phyloP scores from a whole-genome alignment of 495 filamentous ascomycete genomes.

The Penicillium herquei region DNA sequence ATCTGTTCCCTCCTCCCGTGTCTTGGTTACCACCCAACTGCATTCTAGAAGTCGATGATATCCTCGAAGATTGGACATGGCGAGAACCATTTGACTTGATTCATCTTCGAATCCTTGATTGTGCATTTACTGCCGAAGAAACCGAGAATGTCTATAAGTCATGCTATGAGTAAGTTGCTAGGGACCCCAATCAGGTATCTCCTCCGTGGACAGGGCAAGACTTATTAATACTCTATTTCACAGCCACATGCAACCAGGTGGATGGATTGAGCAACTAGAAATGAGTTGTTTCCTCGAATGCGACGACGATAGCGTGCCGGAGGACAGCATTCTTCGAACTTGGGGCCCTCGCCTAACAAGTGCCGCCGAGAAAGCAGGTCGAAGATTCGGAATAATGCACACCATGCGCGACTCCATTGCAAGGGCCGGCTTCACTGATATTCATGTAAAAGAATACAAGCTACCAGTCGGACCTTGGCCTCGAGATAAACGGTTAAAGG shows the following conservation, averaged over 20 bases:
- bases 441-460: constrained; percentile 6
- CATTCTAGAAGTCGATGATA: constrained; percentile 9
- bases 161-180: constrained; percentile 6
- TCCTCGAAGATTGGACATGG: constrained; percentile 6
- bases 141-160: constrained; percentile 1
- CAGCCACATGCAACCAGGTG: constrained; percentile 34
- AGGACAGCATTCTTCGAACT: not conserved
- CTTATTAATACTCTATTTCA: not conserved
- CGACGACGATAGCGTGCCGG: constrained; percentile 33
- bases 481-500: constrained; percentile 3
- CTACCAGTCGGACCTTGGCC: constrained; percentile 4
- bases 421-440: not conserved
- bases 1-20: constrained; percentile 6
- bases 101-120: constrained; percentile 11
- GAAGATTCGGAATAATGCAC: not conserved
- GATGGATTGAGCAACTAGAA: constrained; percentile 54
- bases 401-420: constrained; percentile 2
- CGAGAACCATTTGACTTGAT: constrained; percentile 6
- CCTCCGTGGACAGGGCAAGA: not conserved
- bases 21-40: constrained; percentile 8
- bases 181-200: too few species aligned
- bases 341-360: constrained; percentile 3
- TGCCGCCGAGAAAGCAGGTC: not conserved
- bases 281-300: constrained; percentile 29
- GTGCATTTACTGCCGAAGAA: not conserved